These are phyloP conservation scores for Blakeslea trispora DNA, from an alignment of 371 early-diverging fungal species.

Conservation along the genomic window DNA sequence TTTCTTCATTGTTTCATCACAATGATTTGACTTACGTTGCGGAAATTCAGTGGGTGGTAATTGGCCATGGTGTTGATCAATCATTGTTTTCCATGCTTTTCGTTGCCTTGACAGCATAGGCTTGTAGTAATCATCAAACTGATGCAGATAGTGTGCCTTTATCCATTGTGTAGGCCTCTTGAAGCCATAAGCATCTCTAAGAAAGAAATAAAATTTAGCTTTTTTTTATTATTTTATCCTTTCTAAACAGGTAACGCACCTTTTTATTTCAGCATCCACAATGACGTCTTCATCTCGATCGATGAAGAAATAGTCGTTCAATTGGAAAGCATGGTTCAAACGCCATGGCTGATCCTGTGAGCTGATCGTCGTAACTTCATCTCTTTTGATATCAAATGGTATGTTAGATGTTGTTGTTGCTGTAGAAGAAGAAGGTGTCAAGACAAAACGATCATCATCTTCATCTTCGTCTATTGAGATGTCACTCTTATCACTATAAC, in stretches of 20 bases:
- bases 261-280: no score
- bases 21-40: constrained; percentile 38
- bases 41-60: constrained; percentile 42
- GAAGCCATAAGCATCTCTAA: constrained; percentile 65
- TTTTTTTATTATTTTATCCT: no score
- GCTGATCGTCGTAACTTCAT: constrained; percentile 31
- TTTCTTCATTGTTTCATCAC: not conserved
- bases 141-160: constrained; percentile 40
- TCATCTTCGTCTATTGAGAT: not conserved
- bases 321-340: not conserved
- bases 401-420: not conserved
- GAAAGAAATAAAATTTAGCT: not conserved
- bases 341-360: not conserved
- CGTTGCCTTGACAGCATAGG: constrained; percentile 50
- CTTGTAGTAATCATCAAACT: constrained; percentile 54
- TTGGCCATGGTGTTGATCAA: constrained; percentile 36
- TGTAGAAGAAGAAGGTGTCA: not conserved
- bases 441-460: not conserved
- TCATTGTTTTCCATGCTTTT: constrained; percentile 53
- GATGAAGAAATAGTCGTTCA: not conserved
- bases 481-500: not conserved
- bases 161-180: constrained; percentile 58
- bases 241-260: no score
- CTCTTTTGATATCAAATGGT: constrained; percentile 8
- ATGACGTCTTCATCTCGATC: not conserved